phyloP scores from a whole-genome alignment of 2,329 filamentous ascomycete species.

The Albophoma yamanashiensis region DNA sequence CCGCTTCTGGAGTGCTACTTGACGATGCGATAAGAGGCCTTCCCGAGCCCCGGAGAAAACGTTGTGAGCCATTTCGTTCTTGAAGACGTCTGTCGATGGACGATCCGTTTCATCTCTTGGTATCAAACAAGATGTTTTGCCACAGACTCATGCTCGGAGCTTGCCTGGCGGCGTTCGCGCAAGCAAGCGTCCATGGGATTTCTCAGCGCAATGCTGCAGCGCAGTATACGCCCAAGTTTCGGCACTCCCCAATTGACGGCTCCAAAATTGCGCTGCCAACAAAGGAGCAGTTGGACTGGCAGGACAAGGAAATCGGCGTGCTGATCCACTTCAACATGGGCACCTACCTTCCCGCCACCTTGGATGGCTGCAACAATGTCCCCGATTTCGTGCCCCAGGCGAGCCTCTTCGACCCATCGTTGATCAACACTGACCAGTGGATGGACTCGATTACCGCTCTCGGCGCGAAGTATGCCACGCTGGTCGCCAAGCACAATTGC shows the following conservation, averaged over 20 bases:
- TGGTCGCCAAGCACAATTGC: conserved; percentile 20
- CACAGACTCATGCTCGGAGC: not conserved
- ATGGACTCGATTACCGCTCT: conserved; percentile 14
- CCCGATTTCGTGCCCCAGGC: conserved; percentile 11
- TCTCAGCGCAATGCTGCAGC: conserved; percentile 5
- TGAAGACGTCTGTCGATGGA: not conserved
- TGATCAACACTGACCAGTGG: conserved; percentile 16
- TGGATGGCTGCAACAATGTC: conserved; percentile 15
- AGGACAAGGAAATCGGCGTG: conserved; percentile 14
- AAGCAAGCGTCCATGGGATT: not conserved
- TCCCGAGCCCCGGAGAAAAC: not conserved
- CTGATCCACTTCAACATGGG: conserved; percentile 15
- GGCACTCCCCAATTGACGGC: conserved; percentile 14
- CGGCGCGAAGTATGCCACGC: conserved; percentile 16
- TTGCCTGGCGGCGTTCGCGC: not conserved
- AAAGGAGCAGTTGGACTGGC: conserved; percentile 12
- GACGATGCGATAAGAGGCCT: not conserved
- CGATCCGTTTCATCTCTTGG: not conserved
- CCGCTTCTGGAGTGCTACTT: not conserved
- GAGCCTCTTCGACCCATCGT: conserved; percentile 9
- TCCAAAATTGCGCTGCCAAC: conserved; percentile 14
- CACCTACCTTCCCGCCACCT: conserved; percentile 9
- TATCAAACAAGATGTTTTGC: not conserved
- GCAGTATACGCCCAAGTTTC: conserved; percentile 3
- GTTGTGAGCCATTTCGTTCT: not conserved